Percentiles rank a stretch among this genome's conserved stretches.
These are phyloP conservation scores for Pseudogymnoascus sp. DNA, from an alignment of 2,329 filamentous ascomycete species.

Conservation along the genomic window DNA sequence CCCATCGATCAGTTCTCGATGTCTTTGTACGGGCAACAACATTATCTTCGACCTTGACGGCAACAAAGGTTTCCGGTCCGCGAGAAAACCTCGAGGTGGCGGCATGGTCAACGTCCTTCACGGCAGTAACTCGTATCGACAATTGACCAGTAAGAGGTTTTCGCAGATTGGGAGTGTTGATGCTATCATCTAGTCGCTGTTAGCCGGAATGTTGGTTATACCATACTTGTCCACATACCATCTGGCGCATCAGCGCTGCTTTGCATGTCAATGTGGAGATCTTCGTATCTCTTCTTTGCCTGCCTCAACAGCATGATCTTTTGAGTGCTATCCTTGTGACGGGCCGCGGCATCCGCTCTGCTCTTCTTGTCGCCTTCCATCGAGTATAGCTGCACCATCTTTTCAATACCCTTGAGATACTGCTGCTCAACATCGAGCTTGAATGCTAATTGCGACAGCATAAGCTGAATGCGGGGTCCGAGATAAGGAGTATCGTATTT, in stretches of 20 bases:
- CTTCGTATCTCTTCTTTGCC: conserved; percentile 92
- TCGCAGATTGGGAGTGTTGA: conserved; percentile 88
- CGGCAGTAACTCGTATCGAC: conserved; percentile 74
- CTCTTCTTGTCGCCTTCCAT: conserved; percentile 98
- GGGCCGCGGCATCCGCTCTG: conserved; percentile 81
- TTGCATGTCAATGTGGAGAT: conserved; percentile 91
- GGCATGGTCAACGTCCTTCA: conserved; percentile 91
- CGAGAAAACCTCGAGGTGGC: conserved; percentile 75
- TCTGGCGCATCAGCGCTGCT: conserved; percentile 64
- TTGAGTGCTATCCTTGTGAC: conserved; percentile 89
- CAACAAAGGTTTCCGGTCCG: conserved; percentile 89
- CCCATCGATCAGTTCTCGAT: conserved; percentile 82
- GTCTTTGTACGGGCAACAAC: conserved; percentile 81
- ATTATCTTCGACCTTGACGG: conserved; percentile 93
- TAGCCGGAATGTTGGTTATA: conserved; percentile 10
- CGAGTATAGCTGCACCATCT: conserved; percentile 96
- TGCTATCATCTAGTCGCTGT: conserved; percentile 68
- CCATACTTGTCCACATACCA: conserved; percentile 47
- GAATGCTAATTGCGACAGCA: conserved; percentile 97
- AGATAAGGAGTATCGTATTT: conserved; percentile 97
- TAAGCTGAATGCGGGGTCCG: conserved; percentile 94
- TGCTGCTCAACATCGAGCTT: conserved; percentile 98
- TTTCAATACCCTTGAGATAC: conserved; percentile 97
- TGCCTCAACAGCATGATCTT: conserved; percentile 96
- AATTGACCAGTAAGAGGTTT: conserved; percentile 93